Evolutionary conservation across 768 basidiomycete species (phyloP).

Genomic region (Leccinum barrowsii): DNA sequence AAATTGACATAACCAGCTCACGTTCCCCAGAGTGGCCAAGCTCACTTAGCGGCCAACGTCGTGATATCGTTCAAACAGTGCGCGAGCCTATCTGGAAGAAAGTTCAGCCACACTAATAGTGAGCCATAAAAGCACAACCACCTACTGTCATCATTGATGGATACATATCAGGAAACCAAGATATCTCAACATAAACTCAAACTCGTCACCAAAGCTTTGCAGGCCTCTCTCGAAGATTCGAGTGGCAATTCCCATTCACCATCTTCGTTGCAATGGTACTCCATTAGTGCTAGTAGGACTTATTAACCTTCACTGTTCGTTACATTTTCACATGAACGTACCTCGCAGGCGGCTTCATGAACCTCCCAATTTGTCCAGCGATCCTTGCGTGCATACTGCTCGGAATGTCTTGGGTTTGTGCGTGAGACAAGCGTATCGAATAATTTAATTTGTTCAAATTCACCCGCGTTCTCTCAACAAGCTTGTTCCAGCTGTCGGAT

Average conservation of each 20-base stretch:
- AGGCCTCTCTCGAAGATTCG: constrained; percentile 94
- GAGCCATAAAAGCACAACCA: constrained; percentile 9
- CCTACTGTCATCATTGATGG: constrained; percentile 94
- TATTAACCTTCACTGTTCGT: constrained; percentile 2
- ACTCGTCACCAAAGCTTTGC: constrained; percentile 76
- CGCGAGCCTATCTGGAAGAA: constrained; percentile 53
- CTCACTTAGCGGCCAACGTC: constrained; percentile 73
- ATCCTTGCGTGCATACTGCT: constrained; percentile 73
- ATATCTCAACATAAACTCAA: constrained; percentile 84
- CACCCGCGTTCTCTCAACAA: too few species aligned
- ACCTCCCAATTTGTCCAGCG: constrained; percentile 86
- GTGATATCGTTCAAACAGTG: constrained; percentile 85
- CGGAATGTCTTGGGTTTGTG: constrained; percentile 83
- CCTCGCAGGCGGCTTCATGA: constrained; percentile 77
- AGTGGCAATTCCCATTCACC: constrained; percentile 68
- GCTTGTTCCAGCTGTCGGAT: too few species aligned
- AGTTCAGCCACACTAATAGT: constrained; percentile 3
- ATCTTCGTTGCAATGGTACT: constrained; percentile 86
- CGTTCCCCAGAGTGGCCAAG: constrained; percentile 87
- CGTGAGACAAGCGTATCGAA: constrained; percentile 85
- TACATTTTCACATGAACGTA: constrained; percentile 27
- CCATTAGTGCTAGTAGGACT: constrained; percentile 71
- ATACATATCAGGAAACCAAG: constrained; percentile 80
- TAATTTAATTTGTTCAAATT: constrained; percentile 26
- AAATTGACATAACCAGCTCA: constrained; percentile 93